Evolutionary conservation across 2,329 filamentous ascomycete genomes (phyloP), one percentile per base, ranked within the genome.

Genomic region (Botrytis fabae): DNA sequence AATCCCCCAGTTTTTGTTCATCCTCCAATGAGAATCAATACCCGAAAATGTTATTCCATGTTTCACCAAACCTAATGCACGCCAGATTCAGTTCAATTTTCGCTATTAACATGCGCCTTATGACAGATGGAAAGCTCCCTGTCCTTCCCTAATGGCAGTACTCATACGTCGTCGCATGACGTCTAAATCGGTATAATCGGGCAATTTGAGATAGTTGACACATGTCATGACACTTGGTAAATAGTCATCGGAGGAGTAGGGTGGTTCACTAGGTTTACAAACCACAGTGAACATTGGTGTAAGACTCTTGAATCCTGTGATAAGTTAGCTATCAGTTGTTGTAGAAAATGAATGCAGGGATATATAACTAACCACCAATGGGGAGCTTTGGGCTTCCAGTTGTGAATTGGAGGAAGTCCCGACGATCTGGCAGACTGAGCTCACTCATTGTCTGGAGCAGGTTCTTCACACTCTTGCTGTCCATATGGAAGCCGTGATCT

Each of bases 151-250:
- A 81, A 97, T 97, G 40, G 96, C 97, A 76, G 91, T 92, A 76
- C 89, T 90, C 71, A 99, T 86, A 82, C 93, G 93, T 81, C 92
- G 88, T 80, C 88, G 91, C 83, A 99, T 90, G 69, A 92, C 87
- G 2, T 93, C 89, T 75, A 97, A 84, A 77, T 85, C 90, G 77
- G 91, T 95, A 83, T 99, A 99, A 83, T 99, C 94, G 32, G 96
- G 96, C 80, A 99, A 88, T 84, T 99, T 99, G 79, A 99, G 89
- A 82, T 99, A 99, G 83, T 99, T 99, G 83, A 97, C 96, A 82
- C 97, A 99, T 18, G 97, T 99, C 97, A 99, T 99, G 82, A 99
- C 97, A 81, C 95, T 98, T 20, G 97, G 96, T n/a, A 99, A 88
- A 80, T 98, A 99, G 84, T 99, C 96, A 80, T 99, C 96, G 7